These are phyloP conservation scores for Saccharomycopsis phalli DNA, from an alignment of 1,139 yeast genomes.

Conservation along the genomic window DNA sequence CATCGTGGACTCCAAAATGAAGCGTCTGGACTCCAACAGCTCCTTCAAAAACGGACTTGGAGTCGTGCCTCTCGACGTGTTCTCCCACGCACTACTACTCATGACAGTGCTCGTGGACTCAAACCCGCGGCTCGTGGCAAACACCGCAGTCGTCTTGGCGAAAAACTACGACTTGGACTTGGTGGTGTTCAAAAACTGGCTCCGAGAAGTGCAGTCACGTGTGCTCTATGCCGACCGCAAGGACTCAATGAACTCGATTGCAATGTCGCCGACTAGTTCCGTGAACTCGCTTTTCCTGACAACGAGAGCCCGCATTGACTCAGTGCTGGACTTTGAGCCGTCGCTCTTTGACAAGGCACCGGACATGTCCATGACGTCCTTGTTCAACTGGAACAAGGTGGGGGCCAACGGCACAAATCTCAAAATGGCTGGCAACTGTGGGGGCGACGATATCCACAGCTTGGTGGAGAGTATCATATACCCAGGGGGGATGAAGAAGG, in stretches of 20 bases:
- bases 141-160: conserved; percentile 3
- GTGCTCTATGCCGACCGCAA: not conserved
- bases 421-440: not conserved
- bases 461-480: conserved; percentile 15
- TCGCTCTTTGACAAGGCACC: not conserved
- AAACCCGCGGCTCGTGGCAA: not conserved
- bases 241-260: not conserved
- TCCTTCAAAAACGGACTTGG: conserved; percentile 16
- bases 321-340: conserved; percentile 3
- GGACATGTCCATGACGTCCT: not conserved
- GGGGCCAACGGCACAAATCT: not conserved
- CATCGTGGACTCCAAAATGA: conserved; percentile 2
- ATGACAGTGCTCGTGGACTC: not conserved
- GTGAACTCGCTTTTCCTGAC: conserved; percentile 8
- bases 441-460: conserved; percentile 3
- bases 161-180: conserved; percentile 14
- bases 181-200: conserved; percentile 1
- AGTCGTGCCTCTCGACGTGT: conserved; percentile 9
- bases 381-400: conserved; percentile 6
- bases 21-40: not conserved
- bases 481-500: not conserved
- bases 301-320: not conserved
- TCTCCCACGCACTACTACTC: conserved; percentile 1
- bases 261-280: conserved; percentile 11
- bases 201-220: not conserved